Conservation (phyloP, 164 flowering plant genomes). For the Magnolia officinalis region DNA sequence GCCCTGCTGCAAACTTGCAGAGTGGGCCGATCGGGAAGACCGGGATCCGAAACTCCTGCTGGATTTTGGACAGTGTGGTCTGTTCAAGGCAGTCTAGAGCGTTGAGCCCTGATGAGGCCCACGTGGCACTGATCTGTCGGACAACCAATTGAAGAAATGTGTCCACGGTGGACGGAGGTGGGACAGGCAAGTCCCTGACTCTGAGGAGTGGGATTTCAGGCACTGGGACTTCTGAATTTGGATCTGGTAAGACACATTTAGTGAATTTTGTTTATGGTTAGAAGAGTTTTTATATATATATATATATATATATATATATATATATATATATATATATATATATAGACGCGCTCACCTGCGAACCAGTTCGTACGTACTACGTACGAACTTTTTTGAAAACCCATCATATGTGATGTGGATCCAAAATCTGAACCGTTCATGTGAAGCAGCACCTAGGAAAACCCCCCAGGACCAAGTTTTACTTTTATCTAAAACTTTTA, state of each 20-base stretch:
- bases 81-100: constrained; percentile 24
- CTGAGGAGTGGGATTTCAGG: constrained; percentile 34
- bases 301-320: too few relatives aligned
- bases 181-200: constrained; percentile 26
- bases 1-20: constrained; percentile 17
- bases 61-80: constrained; percentile 7
- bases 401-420: too few relatives aligned
- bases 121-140: background rate
- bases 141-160: background rate
- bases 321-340: too few relatives aligned
- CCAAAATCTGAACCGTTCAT: too few relatives aligned
- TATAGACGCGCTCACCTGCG: too few relatives aligned
- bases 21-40: constrained; percentile 38
- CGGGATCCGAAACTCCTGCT: constrained; percentile 14
- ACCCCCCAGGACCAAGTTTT: too few relatives aligned
- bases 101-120: constrained; percentile 29
- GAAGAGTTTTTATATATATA: background rate
- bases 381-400: too few relatives aligned
- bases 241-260: constrained; percentile 14
- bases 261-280: background rate
- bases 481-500: too few relatives aligned
- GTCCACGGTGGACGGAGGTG: background rate
- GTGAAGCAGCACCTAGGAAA: too few relatives aligned
- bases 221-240: background rate
- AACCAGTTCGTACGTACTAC: too few relatives aligned